Percentiles rank a stretch among this genome's conserved stretches.
Evolutionary conservation across 495 filamentous ascomycete species (phyloP).

Genomic region (Delitschia confertaspora): DNA sequence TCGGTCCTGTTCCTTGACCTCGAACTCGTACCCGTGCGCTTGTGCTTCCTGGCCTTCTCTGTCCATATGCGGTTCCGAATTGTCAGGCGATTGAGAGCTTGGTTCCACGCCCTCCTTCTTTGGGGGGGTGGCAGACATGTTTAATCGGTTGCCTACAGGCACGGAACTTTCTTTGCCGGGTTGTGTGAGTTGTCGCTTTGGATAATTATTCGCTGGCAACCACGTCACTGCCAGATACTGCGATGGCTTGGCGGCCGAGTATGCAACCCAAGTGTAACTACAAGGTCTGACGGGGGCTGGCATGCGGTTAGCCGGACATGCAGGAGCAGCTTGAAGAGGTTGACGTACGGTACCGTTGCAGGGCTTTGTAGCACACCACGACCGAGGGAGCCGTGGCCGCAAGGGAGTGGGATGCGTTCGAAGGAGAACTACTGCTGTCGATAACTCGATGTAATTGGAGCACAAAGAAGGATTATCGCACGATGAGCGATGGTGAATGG

Average conservation of each 20-base stretch:
- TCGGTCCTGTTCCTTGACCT: conserved; percentile 99
- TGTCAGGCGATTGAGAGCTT: conserved; percentile 87
- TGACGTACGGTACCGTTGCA: conserved; percentile 2
- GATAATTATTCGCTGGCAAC: conserved; percentile 35
- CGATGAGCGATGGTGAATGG: too few species aligned
- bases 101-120: conserved; percentile 84
- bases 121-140: conserved; percentile 86
- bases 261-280: conserved; percentile 26
- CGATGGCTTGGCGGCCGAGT: conserved; percentile 23
- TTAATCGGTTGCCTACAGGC: conserved; percentile 59
- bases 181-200: conserved; percentile 32
- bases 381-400: background rate
- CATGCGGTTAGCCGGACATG: conserved; percentile 24
- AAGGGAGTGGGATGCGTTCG: conserved; percentile 4
- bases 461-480: too few species aligned
- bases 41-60: conserved; percentile 56
- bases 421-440: too few species aligned
- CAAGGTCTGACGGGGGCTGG: conserved; percentile 2
- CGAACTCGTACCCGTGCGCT: conserved; percentile 78
- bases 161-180: conserved; percentile 30
- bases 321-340: conserved; percentile 3
- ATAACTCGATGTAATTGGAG: too few species aligned
- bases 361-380: background rate
- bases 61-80: conserved; percentile 63
- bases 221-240: conserved; percentile 26